phyloP scores from a whole-genome alignment of 306 rosid species.

The Prunus persica region DNA sequence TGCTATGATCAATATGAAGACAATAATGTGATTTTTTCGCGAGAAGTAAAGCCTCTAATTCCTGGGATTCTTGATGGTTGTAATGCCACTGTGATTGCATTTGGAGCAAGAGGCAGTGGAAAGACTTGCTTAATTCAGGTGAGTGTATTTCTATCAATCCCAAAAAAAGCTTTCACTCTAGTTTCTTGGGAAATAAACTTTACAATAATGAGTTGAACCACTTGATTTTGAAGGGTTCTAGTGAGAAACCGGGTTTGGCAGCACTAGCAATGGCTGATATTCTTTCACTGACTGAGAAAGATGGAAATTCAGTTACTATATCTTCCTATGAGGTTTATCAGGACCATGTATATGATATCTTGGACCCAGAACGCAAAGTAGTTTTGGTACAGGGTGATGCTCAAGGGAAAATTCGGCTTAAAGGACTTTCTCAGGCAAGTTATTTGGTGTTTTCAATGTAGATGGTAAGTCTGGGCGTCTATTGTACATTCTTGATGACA shows the following conservation, averaged over 20 bases:
- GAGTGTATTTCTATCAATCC: conserved; percentile 1
- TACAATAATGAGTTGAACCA: not conserved
- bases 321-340: conserved; percentile 78
- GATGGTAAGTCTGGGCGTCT: not conserved
- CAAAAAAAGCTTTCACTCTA: not conserved
- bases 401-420: conserved; percentile 63
- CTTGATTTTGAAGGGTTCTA: conserved; percentile 60
- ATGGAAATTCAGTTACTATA: conserved; percentile 44
- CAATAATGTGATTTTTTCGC: conserved; percentile 45
- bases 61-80: conserved; percentile 60
- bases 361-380: conserved; percentile 53
- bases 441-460: not conserved
- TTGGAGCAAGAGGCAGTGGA: conserved; percentile 88
- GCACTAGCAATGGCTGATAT: conserved; percentile 56
- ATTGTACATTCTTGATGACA: conserved; percentile 6
- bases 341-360: conserved; percentile 68
- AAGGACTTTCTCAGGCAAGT: conserved; percentile 76
- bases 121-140: conserved; percentile 81
- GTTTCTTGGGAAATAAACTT: not conserved
- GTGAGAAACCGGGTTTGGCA: conserved; percentile 69
- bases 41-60: conserved; percentile 69
- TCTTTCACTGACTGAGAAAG: conserved; percentile 53
- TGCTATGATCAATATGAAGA: conserved; percentile 66
- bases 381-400: conserved; percentile 64
- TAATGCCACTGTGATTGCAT: conserved; percentile 66